Evolutionary conservation across 2,329 filamentous ascomycete genomes (phyloP).

Genomic region (Aureobasidium musti): DNA sequence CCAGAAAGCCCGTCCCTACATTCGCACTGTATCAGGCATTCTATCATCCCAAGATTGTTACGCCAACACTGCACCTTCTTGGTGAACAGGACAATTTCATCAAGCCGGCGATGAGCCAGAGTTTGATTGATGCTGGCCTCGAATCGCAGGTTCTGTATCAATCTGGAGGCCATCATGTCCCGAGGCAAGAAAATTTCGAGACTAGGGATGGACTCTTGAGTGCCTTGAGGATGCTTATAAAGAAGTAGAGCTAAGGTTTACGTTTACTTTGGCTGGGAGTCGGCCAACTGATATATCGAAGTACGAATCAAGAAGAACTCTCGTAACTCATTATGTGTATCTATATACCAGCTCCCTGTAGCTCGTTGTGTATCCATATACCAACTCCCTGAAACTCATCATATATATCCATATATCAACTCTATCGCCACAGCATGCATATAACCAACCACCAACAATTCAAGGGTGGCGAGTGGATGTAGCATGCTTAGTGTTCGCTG

Average conservation of each 20-base stretch:
- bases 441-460: not conserved
- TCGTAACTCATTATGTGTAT: too few relatives aligned
- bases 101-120: not conserved
- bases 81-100: not conserved
- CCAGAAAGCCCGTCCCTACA: too few relatives aligned
- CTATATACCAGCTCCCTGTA: too few relatives aligned
- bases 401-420: not conserved
- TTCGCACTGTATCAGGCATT: not conserved
- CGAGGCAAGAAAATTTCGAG: too few relatives aligned
- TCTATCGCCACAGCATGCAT: not conserved
- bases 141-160: not conserved
- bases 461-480: constrained; percentile 1
- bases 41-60: constrained; percentile 4
- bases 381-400: not conserved
- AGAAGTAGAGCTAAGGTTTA: too few relatives aligned
- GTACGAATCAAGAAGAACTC: too few relatives aligned
- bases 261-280: too few relatives aligned
- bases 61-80: not conserved
- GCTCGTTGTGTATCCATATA: too few relatives aligned
- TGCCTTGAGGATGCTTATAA: too few relatives aligned
- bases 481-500: not conserved
- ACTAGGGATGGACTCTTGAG: too few relatives aligned
- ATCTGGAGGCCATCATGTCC: not conserved
- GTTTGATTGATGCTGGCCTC: too few relatives aligned
- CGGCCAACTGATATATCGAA: too few relatives aligned